Percentiles rank a stretch among this genome's conserved stretches.
These are phyloP conservation scores for Arachnomyces sp. DNA, from an alignment of 2,329 filamentous ascomycete genomes.

Conservation along the genomic window DNA sequence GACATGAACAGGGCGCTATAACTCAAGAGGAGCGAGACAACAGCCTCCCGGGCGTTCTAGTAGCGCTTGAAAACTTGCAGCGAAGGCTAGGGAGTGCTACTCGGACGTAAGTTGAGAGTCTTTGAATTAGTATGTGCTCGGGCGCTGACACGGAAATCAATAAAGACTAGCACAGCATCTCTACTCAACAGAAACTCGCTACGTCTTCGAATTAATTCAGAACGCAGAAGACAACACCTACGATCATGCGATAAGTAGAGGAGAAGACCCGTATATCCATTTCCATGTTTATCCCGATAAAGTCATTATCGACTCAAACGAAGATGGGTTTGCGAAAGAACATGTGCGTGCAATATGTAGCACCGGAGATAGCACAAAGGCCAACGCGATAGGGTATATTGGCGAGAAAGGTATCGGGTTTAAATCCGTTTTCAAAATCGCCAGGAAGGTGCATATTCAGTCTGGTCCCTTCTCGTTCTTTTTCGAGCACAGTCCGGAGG, in stretches of 20 bases:
- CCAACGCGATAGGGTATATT: conserved; percentile 14
- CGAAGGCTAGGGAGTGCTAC: no score
- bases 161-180: no score
- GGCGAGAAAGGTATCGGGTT: conserved; percentile 25
- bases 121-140: no score
- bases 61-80: no score
- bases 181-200: conserved; percentile 33
- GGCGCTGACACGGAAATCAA: no score
- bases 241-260: conserved; percentile 10
- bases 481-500: conserved; percentile 27
- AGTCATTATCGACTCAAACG: conserved; percentile 32
- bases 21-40: no score
- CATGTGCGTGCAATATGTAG: conserved; percentile 31
- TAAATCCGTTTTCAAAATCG: conserved; percentile 25
- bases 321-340: conserved; percentile 31
- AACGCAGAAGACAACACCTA: conserved; percentile 48
- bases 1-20: no score
- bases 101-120: no score
- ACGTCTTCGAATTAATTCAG: conserved; percentile 47
- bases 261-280: conserved; percentile 23
- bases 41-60: no score
- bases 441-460: conserved; percentile 31
- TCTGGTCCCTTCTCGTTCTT: conserved; percentile 31
- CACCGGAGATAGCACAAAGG: conserved; percentile 29
- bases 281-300: conserved; percentile 23